Evolutionary conservation across 2,329 filamentous ascomycete genomes (phyloP), one percentile per base, ranked within the genome.

Genomic region (Lachnellula hyalina): DNA sequence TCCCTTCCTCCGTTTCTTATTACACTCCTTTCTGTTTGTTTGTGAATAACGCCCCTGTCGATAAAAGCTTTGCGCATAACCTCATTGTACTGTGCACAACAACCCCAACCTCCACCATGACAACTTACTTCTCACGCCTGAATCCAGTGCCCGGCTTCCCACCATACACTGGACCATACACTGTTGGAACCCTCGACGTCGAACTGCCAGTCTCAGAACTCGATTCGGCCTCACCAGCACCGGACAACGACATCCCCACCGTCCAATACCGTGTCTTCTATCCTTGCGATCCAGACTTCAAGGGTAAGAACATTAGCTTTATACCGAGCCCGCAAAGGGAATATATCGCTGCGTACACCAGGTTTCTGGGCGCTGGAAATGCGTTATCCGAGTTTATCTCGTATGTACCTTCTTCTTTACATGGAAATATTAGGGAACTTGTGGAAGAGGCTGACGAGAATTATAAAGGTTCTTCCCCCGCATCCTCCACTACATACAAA

Each of bases 211-310:
- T 87, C 9, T 75, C 78, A 28, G 78, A 83, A 47, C 73, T 86
- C 5, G 68, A 77, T 2, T 75, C 80, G 1, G 81, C 84, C 0
- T 75, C 79, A 21, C 73, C 77, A 3, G 70, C 75, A 7, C 81
- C 82, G 5, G 74, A 77, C 7, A 78, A 82, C 5, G 71, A 72
- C 53, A 83, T 92, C 46, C 75, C 83, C 19, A 96, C 90, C 0
- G 77, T 95, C 25, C 85, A 88, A 54, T 94, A 90, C 70, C 83
- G 90, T 59, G 77, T 95, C 55, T 96, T 89, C 73, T 95, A 95
- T 68, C 90, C 90, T 1, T 85, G 86, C 21, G 73, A 75, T 1
- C 68, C 75, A 4, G 74, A 76, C 21, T 44, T 59, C 25, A 66
- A 67, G 49, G 75, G 79, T 3, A 71, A 50, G 77, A 81, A 64